phyloP scores from a whole-genome alignment of 805 yeast species.

The Metschnikowia koreensis region DNA sequence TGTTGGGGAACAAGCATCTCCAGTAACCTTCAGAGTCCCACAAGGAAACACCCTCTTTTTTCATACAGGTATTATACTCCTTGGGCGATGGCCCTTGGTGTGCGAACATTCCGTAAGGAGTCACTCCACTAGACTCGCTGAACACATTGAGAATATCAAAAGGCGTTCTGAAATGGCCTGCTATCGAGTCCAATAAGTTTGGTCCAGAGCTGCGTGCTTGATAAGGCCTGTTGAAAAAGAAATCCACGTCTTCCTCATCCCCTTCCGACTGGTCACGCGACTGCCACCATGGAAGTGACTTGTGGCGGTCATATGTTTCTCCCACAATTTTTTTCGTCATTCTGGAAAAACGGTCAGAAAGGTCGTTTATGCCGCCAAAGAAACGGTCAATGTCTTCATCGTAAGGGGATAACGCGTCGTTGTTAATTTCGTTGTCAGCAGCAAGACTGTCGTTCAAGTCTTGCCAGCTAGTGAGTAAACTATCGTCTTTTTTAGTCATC shows the following conservation, averaged over 20 bases:
- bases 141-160: conserved; percentile 15
- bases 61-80: conserved; percentile 62
- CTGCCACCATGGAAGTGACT: conserved; percentile 4
- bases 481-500: not conserved
- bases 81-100: conserved; percentile 57
- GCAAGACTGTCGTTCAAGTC: not conserved
- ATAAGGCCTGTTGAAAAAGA: conserved; percentile 23
- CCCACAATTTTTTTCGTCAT: conserved; percentile 26
- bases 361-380: conserved; percentile 24
- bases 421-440: not conserved
- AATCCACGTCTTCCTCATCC: conserved; percentile 9
- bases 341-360: conserved; percentile 25
- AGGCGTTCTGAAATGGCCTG: conserved; percentile 5
- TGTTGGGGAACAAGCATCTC: conserved; percentile 82
- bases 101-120: conserved; percentile 49
- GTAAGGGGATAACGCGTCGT: conserved; percentile 13
- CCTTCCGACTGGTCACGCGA: conserved; percentile 5
- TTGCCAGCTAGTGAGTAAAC: not conserved
- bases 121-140: conserved; percentile 22
- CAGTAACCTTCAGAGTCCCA: conserved; percentile 89
- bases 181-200: not conserved
- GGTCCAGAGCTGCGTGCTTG: conserved; percentile 14
- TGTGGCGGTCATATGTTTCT: conserved; percentile 13
- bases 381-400: conserved; percentile 26
- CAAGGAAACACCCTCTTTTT: conserved; percentile 63